Evolutionary conservation across 768 basidiomycete genomes (phyloP).

Genomic region (Naganishia onofrii): DNA sequence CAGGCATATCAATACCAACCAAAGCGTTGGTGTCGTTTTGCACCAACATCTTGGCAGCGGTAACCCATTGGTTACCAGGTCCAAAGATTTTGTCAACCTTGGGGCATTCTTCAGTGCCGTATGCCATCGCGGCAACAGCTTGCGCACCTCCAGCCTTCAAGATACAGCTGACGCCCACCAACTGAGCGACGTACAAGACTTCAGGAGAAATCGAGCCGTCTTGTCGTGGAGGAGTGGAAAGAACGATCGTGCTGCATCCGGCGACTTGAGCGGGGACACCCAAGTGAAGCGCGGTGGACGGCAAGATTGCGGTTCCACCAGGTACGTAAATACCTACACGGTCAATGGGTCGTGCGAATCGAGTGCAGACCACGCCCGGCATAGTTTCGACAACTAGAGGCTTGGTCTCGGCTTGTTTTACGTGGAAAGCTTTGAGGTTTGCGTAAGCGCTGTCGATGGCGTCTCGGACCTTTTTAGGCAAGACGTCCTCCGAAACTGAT

Average conservation of each 20-base stretch:
- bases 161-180: constrained; percentile 84
- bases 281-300: constrained; percentile 95
- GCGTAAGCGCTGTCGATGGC: constrained; percentile 88
- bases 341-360: constrained; percentile 91
- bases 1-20: constrained; percentile 98
- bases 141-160: constrained; percentile 95
- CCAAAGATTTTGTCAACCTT: constrained; percentile 99
- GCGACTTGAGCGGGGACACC: constrained; percentile 97
- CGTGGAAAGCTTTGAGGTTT: constrained; percentile 89
- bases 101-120: constrained; percentile 89
- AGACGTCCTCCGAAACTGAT: constrained; percentile 55
- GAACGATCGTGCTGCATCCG: constrained; percentile 82
- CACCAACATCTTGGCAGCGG: constrained; percentile 98
- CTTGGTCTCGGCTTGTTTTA: constrained; percentile 71
- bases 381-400: constrained; percentile 86
- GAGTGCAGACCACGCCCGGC: constrained; percentile 94
- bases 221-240: constrained; percentile 90
- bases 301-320: constrained; percentile 92
- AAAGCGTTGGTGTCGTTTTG: constrained; percentile 96
- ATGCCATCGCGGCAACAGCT: constrained; percentile 91
- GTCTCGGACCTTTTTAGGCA: constrained; percentile 59
- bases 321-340: constrained; percentile 96
- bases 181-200: constrained; percentile 90
- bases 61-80: constrained; percentile 99
- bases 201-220: constrained; percentile 94